These are phyloP conservation scores for Talaromyces amestolkiae DNA, from an alignment of 2,329 filamentous ascomycete genomes.

Conservation along the genomic window DNA sequence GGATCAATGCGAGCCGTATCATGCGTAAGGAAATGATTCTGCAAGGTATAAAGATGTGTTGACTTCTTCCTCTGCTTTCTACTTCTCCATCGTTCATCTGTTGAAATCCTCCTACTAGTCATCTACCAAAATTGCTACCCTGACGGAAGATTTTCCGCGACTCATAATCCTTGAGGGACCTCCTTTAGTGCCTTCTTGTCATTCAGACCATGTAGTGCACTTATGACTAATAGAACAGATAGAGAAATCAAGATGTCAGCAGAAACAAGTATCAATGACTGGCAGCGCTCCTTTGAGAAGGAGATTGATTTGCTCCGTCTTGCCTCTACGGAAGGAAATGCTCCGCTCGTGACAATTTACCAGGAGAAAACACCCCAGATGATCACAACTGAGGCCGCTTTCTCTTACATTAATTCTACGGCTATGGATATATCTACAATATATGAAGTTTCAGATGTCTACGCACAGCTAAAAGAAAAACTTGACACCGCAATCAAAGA, in stretches of 20 bases:
- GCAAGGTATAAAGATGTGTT: no score
- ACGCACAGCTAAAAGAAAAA: neutral
- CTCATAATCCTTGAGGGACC: neutral
- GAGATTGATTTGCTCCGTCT: neutral
- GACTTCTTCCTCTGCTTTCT: no score
- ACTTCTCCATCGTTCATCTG: no score
- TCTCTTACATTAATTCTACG: neutral
- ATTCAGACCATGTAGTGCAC: neutral
- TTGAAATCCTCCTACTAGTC: no score
- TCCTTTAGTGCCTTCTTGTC: neutral
- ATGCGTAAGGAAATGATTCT: no score
- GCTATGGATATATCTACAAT: neutral
- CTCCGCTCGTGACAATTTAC: neutral
- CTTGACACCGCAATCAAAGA: neutral
- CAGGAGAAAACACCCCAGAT: neutral
- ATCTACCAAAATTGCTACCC: no score
- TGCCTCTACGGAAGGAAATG: neutral
- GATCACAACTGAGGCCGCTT: neutral
- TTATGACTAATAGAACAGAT: neutral
- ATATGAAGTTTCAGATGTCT: neutral
- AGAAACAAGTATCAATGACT: neutral
- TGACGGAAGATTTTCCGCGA: no score
- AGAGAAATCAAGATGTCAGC: neutral
- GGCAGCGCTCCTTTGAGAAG: neutral
- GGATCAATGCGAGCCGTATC: no score